Evolutionary conservation across 345 rosid species (phyloP).

Genomic region (Firmiana major): DNA sequence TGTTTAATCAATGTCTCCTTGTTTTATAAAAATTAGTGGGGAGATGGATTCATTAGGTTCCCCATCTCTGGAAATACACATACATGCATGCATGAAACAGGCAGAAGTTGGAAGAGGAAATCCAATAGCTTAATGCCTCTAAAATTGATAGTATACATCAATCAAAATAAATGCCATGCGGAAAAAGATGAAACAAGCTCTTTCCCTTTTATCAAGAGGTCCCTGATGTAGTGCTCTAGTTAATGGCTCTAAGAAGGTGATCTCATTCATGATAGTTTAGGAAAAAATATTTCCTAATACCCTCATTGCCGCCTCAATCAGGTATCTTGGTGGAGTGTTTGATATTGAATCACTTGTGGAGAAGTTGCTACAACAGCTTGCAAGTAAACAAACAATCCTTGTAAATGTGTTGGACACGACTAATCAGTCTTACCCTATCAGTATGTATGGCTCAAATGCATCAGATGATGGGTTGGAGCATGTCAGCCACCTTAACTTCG

Average conservation of each 20-base stretch:
- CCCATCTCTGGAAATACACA: not conserved
- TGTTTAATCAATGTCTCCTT: not conserved
- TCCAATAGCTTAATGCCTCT: not conserved
- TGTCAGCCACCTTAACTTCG: constrained; percentile 72
- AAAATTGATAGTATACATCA: not conserved
- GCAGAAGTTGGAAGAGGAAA: not conserved
- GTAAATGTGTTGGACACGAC: constrained; percentile 88
- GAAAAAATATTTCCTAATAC: constrained; percentile 10
- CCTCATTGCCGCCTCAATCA: constrained; percentile 31
- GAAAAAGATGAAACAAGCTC: not conserved
- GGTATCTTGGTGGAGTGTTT: constrained; percentile 94
- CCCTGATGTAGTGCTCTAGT: not conserved
- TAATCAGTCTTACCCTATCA: constrained; percentile 63
- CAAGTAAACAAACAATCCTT: constrained; percentile 87
- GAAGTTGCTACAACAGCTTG: constrained; percentile 92
- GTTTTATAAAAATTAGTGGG: not conserved
- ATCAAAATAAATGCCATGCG: not conserved
- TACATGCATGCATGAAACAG: not conserved
- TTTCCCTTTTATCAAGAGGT: not conserved
- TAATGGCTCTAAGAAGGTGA: constrained; percentile 1
- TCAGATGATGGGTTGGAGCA: constrained; percentile 54
- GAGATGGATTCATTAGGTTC: not conserved
- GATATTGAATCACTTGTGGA: constrained; percentile 89
- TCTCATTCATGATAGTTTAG: not conserved
- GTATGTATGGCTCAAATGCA: constrained; percentile 87